phyloP scores from a whole-genome alignment of 2,329 filamentous ascomycete species.

The Clarireedia hainanense region DNA sequence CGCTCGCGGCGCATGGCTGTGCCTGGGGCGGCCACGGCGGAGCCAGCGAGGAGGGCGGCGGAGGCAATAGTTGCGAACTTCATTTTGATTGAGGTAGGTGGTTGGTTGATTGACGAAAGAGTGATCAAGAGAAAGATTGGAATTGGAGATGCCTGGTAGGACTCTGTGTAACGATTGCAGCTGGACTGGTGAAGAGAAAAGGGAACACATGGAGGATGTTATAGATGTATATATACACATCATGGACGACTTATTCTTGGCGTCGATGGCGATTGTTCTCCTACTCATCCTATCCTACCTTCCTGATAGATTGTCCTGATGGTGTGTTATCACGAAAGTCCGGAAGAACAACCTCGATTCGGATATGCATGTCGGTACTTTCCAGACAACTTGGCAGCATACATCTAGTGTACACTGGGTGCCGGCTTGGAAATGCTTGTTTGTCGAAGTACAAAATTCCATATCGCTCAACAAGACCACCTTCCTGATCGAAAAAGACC shows the following conservation, averaged over 20 bases:
- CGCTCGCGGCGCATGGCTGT: slow-evolving; percentile 35
- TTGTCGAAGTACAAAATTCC: neutral
- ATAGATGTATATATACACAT: slow-evolving; percentile 6
- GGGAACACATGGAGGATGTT: neutral
- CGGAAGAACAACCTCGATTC: neutral
- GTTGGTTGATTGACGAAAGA: slow-evolving; percentile 1
- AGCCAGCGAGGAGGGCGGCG: slow-evolving; percentile 34
- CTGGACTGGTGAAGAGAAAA: slow-evolving; percentile 6
- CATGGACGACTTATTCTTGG: neutral
- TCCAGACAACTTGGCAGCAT: neutral
- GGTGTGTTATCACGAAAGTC: neutral
- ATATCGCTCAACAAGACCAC: neutral
- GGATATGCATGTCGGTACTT: slow-evolving; percentile 1
- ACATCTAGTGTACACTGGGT: neutral
- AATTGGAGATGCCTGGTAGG: neutral
- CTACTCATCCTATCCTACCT: slow-evolving; percentile 2
- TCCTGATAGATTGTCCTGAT: slow-evolving; percentile 2
- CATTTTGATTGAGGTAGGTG: slow-evolving; percentile 33
- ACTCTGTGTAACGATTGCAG: neutral
- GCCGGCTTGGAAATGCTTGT: neutral
- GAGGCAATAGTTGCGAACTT: slow-evolving; percentile 37
- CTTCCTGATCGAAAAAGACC: neutral
- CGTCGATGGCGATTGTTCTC: neutral
- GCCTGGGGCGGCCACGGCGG: slow-evolving; percentile 37
- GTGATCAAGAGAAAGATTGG: neutral